Percentiles rank a stretch among this genome's conserved stretches.
phyloP scores from a whole-genome alignment of 2,329 filamentous ascomycete species.

The Aspergillus tubingensis region DNA sequence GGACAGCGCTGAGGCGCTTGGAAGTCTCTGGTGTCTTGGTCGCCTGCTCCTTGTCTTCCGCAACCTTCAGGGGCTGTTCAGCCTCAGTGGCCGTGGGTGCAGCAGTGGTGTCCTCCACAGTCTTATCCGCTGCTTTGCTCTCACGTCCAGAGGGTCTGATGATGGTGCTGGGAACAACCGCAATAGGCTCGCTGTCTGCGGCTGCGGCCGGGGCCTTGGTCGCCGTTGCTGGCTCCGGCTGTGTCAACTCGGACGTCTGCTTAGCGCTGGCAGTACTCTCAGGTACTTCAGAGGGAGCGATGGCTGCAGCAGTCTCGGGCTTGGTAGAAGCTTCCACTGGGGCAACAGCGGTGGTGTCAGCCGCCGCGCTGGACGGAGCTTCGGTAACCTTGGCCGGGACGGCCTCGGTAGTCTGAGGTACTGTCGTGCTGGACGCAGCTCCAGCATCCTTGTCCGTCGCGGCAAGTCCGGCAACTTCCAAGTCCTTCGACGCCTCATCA shows the following conservation, averaged over 20 bases:
- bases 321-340: not conserved
- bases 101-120: not conserved
- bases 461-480: constrained; percentile 19
- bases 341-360: not conserved
- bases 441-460: not conserved
- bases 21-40: constrained; percentile 20
- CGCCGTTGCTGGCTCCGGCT: not conserved
- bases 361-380: not conserved
- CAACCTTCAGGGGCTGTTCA: constrained; percentile 6
- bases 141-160: not conserved
- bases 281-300: not conserved
- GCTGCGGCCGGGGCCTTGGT: not conserved
- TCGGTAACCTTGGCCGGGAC: not conserved
- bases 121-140: not conserved
- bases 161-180: constrained; percentile 2
- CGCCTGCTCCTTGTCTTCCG: constrained; percentile 19
- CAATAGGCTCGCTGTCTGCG: not conserved
- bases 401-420: not conserved
- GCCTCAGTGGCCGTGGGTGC: constrained; percentile 1
- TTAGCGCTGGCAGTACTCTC: not conserved
- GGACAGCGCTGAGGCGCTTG: constrained; percentile 21
- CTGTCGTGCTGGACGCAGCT: not conserved
- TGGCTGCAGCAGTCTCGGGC: not conserved
- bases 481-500: constrained; percentile 14
- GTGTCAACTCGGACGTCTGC: not conserved